A percentile compares a stretch with the other conserved stretches of the same genome.
Evolutionary conservation across 257 asterid genomes (phyloP).

Genomic region (Solanum piurae): DNA sequence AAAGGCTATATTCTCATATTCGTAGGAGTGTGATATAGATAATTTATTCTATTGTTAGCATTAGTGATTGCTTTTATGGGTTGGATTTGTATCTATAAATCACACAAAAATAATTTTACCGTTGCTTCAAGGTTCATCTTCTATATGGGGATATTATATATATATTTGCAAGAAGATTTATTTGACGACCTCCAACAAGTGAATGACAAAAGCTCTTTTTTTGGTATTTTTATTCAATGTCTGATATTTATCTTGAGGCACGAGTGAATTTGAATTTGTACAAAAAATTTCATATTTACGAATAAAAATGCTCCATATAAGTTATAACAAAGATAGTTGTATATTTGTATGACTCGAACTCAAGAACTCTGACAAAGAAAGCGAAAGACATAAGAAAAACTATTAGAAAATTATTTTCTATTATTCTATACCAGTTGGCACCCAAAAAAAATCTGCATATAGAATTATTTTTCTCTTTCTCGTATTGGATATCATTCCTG

Average conservation of each 20-base stretch:
- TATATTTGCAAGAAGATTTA: neutral
- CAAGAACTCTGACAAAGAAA: neutral
- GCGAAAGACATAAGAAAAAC: too few species aligned
- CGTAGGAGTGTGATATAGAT: neutral
- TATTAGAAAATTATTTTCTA: too few species aligned
- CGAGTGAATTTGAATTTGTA: neutral
- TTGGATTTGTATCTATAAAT: neutral
- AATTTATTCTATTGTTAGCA: neutral
- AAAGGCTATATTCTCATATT: rapidly evolving
- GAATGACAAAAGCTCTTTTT: neutral
- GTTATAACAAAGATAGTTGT: neutral
- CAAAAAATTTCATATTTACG: neutral
- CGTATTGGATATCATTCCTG: neutral
- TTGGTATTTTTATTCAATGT: neutral
- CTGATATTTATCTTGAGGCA: neutral
- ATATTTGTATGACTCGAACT: neutral
- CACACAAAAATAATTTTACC: rapidly evolving
- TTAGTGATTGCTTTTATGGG: rapidly evolving
- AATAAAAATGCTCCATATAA: neutral
- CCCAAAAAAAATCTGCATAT: too few species aligned
- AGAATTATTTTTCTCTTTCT: neutral
- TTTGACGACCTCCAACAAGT: neutral
- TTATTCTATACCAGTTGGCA: too few species aligned
- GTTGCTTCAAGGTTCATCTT: rapidly evolving
- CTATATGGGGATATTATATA: neutral